Base-by-base conservation (phyloP, 495 filamentous ascomycete species). In the Amniculicola lignicola region DNA sequence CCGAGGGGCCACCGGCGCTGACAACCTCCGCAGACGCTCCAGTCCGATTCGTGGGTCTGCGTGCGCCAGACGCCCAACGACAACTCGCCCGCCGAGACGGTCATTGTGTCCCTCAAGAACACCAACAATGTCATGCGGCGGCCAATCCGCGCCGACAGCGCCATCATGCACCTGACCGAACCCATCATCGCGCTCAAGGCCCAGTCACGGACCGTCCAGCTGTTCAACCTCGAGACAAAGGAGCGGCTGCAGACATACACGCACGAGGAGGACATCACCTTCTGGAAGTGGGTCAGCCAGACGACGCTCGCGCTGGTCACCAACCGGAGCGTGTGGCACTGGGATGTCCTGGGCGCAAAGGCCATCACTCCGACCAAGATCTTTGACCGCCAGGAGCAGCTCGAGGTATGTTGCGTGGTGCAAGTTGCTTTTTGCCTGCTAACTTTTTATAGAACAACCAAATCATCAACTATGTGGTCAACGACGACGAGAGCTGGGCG, bases 391-490 rank as follows among this genome's bases (percentile, higher is more conserved):
- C 90, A 95, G 64, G 77, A 82, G 52, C 96, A 96, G 72, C 81
- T 99, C 37, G 74, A 77, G 59, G 91, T 93, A 81, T 15, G 51
- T 48, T 39, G 21, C 24, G 9, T n/a, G 16, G n/a, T 3, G 21
- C 6, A n/a, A n/a, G n/a, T 27, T 4, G 29, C 14, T 35, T 15
- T 36, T 31, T 6, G 12, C 14, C 35, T 40, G 29, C 3, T 14
- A 36, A 36, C 24, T 14, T 35, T n/a, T 19, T 24, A 12, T 66
- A 95, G 88, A 83, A 82, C 43, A 90, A 89, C 71, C 93, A 99
- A 86, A 99, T 99, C 66, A 99, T 99, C 80, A 99, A 97, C 75
- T 99, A 99, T 74, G 90, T 92, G 46, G 88, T 91, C 44, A 96
- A 90, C 72, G 84, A 85, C 61, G 90, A 97, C 59, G 90, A 88